These are phyloP conservation scores for Kappamyces sp. DNA, from an alignment of 192 early-diverging fungal species.

Conservation along the genomic window DNA sequence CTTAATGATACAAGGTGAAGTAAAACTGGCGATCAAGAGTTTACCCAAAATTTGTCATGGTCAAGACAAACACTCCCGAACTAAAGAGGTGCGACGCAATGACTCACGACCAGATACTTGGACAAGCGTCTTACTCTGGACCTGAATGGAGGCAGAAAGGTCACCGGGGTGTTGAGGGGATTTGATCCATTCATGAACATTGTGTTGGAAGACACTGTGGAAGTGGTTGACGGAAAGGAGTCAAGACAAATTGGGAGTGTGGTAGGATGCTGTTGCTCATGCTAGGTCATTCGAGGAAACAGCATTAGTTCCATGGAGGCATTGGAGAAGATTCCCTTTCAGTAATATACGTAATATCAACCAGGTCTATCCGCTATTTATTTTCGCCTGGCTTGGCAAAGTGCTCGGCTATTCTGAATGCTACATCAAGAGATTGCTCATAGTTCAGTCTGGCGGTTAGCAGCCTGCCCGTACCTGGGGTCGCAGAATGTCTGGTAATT, in stretches of 20 bases:
- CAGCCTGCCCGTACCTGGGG: slow-evolving; percentile 52
- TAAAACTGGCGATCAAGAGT: background rate
- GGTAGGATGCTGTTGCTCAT: slow-evolving; percentile 39
- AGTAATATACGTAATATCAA: background rate
- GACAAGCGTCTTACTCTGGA: slow-evolving; percentile 89
- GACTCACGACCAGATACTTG: slow-evolving; percentile 58
- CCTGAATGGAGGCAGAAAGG: slow-evolving; percentile 83
- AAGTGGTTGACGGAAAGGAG: slow-evolving; percentile 66
- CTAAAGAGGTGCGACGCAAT: background rate
- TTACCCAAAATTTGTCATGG: background rate
- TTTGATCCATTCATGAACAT: slow-evolving; percentile 99
- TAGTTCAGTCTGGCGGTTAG: slow-evolving; percentile 70
- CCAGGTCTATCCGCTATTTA: slow-evolving; percentile 37
- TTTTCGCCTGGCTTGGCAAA: slow-evolving; percentile 34
- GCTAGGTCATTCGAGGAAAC: slow-evolving; percentile 53
- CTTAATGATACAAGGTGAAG: too few species aligned
- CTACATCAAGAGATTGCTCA: slow-evolving; percentile 93
- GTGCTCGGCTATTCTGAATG: slow-evolving; percentile 91
- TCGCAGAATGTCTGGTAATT: slow-evolving; percentile 98
- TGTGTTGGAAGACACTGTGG: slow-evolving; percentile 86
- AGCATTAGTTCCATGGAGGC: slow-evolving; percentile 50
- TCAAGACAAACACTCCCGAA: slow-evolving; percentile 15
- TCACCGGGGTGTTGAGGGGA: slow-evolving; percentile 93
- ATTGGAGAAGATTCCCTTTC: slow-evolving; percentile 35
- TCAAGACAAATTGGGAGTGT: slow-evolving; percentile 79